These are phyloP conservation scores for Flaveria brownii DNA, from an alignment of 129 eudicot species.

Conservation along the genomic window DNA sequence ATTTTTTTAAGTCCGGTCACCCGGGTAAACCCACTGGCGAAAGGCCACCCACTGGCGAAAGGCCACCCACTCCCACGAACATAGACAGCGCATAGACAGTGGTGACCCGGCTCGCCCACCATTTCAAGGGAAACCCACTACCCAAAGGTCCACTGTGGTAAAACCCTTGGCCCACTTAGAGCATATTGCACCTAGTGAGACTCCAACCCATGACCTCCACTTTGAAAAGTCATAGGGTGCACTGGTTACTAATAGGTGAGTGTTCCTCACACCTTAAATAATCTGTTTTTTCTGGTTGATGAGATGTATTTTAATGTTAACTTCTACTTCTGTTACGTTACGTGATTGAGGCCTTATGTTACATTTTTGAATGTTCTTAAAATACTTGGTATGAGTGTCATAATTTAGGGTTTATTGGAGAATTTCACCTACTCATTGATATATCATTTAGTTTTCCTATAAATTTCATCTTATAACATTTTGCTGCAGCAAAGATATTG, in stretches of 20 bases:
- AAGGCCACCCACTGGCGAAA: no score
- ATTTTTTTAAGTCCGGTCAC: no score
- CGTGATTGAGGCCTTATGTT: conserved; percentile 36
- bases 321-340: neutral
- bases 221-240: neutral
- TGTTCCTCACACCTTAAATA: neutral
- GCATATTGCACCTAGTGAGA: no score
- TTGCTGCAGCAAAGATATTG: conserved; percentile 75
- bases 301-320: neutral
- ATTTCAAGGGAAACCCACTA: no score
- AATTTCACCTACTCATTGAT: conserved; percentile 8
- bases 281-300: neutral
- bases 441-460: neutral
- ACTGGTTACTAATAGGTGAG: neutral
- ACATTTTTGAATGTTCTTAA: neutral
- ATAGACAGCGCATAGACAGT: no score
- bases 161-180: no score
- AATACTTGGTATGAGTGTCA: neutral
- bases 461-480: conserved; percentile 32
- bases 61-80: no score
- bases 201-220: no score
- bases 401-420: neutral
- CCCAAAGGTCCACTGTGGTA: no score
- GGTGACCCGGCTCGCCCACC: no score
- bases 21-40: no score